Base-by-base conservation (phyloP, 495 filamentous ascomycete species). In the Neurospora cerealis region DNA sequence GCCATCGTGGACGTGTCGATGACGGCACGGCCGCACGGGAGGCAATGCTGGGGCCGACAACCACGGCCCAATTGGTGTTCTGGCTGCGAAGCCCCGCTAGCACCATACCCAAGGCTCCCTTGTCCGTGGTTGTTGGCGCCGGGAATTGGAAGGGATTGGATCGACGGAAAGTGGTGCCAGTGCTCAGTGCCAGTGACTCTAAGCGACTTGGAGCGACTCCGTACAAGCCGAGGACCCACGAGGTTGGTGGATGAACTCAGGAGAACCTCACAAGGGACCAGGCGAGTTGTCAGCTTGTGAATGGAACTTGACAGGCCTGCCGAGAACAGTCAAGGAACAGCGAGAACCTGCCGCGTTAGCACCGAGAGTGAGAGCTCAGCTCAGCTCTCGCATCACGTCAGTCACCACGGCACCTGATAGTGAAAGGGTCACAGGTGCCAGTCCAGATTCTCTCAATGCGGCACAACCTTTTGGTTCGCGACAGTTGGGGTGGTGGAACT, bases 11-110 rank as follows among this genome's bases (percentile, higher is more conserved):
- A 28, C 34, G 9, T 72, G 54, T 74, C 73, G 60, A 74, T 74
- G 73, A 74, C 73, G 73, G 73, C 73, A 74, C 34, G 73, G 73
- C 73, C 70, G 70, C 73, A 74, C 34, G 70, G 73, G 70, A 72
- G 70, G 70, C 70, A 42, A 72, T 40, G 21, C 21, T 54, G 34
- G 46, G 39, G 37, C 44, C 24, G 54, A 28, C 13, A 34, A 32
- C 3, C 13, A 62, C 24, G 38, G 70, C 39, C 39, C 54, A 71
- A 73, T 69, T 62, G 54, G 54, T 17, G 13, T 34, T 62, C 3
- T 62, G 24, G 24, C 17, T 13, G 15, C 11, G 11, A 62, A 32
- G 54, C 32, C 54, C 54, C 13, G 54, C 54, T 62, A 62, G 54
- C 24, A 62, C 54, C 13, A 34, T 28, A 34, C 28, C 24, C 54